A percentile compares a stretch with the other conserved stretches of the same genome.
Conservation (phyloP, 2,329 filamentous ascomycete genomes). For the Xylariaceae sp. region DNA sequence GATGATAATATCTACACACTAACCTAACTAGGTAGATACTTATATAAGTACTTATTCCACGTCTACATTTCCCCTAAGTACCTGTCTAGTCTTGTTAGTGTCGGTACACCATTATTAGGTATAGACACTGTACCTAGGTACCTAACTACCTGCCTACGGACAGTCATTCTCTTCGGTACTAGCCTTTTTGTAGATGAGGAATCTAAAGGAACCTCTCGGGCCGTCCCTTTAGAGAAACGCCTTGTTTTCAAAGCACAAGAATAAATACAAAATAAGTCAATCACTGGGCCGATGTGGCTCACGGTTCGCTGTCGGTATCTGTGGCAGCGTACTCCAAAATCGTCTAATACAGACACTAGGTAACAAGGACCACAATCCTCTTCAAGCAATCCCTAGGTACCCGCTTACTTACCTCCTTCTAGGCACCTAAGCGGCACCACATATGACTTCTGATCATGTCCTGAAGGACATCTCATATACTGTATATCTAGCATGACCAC, state of each 20-base stretch:
- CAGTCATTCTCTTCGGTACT: too few relatives aligned
- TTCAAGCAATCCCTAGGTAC: not conserved
- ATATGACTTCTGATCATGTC: not conserved
- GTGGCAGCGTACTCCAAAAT: not conserved
- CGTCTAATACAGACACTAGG: not conserved
- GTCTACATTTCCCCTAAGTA: too few relatives aligned
- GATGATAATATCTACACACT: too few relatives aligned
- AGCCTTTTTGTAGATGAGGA: too few relatives aligned
- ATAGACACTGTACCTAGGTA: too few relatives aligned
- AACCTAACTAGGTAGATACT: not conserved
- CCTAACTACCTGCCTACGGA: too few relatives aligned
- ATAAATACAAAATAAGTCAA: constrained; percentile 8
- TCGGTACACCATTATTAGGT: too few relatives aligned
- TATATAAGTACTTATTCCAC: not conserved
- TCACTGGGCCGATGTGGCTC: not conserved
- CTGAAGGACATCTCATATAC: not conserved
- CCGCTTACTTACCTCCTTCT: not conserved
- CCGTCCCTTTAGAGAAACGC: too few relatives aligned
- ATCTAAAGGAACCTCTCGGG: too few relatives aligned
- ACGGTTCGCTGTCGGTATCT: not conserved
- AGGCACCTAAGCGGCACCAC: not conserved
- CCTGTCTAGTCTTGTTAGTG: too few relatives aligned
- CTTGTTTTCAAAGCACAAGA: not conserved
- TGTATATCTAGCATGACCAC: not conserved
- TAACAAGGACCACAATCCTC: not conserved